A percentile compares a stretch with the other conserved stretches of the same genome.
phyloP scores from a whole-genome alignment of 495 filamentous ascomycete genomes.

The Aspergillus egyptiacus region DNA sequence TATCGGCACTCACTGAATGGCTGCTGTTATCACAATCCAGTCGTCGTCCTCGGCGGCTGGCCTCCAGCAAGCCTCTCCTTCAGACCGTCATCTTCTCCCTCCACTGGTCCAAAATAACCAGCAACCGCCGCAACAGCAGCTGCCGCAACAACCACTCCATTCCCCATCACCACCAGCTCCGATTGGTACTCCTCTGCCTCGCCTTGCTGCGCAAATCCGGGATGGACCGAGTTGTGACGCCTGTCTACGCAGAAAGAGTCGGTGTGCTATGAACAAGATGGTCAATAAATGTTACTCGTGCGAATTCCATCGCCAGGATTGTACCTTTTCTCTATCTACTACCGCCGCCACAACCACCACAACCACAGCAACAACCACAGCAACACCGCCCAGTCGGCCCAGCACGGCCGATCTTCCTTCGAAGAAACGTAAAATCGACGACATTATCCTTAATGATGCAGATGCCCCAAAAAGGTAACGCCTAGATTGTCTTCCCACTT shows the following conservation, averaged over 20 bases:
- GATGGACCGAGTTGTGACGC: constrained; percentile 64
- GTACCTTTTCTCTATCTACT: constrained; percentile 39
- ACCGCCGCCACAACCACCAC: constrained; percentile 12
- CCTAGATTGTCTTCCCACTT: constrained; percentile 1
- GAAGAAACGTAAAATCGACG: constrained; percentile 64
- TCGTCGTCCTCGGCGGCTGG: constrained; percentile 36
- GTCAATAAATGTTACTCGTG: constrained; percentile 50
- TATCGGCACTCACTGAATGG: constrained; percentile 25
- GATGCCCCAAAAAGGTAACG: constrained; percentile 42
- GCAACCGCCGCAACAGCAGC: constrained; percentile 23
- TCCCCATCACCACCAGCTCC: constrained; percentile 21
- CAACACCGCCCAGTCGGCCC: constrained; percentile 9
- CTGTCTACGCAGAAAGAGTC: constrained; percentile 77
- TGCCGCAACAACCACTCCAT: constrained; percentile 13
- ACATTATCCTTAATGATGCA: constrained; percentile 27
- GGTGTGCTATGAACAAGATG: constrained; percentile 76
- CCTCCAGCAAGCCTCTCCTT: constrained; percentile 23
- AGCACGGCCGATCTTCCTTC: constrained; percentile 51
- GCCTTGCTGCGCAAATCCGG: constrained; percentile 27
- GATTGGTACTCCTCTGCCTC: constrained; percentile 22
- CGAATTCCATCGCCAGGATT: constrained; percentile 49
- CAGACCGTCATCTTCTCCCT: constrained; percentile 24
- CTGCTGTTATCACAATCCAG: constrained; percentile 43
- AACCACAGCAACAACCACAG: background rate
- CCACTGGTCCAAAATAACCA: constrained; percentile 21